Evolutionary conservation across 2,329 filamentous ascomycete genomes (phyloP).

Genomic region (Zymoseptoria brevis): DNA sequence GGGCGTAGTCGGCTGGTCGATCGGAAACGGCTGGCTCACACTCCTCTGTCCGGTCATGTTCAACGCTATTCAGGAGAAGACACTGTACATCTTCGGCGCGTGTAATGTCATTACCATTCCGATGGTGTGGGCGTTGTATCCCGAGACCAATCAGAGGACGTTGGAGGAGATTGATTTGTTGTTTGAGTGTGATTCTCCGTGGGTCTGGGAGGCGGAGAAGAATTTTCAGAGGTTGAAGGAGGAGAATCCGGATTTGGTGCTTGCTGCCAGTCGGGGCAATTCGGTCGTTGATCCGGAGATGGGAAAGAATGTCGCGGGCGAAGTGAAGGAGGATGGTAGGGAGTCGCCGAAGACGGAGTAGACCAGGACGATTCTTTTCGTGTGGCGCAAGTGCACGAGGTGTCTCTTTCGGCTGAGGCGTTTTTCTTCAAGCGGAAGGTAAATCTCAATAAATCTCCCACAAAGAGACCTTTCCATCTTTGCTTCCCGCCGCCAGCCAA

Average conservation of each 20-base stretch:
- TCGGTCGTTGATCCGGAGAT: conserved; percentile 21
- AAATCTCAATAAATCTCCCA: conserved; percentile 73
- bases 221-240: conserved; percentile 56
- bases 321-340: conserved; percentile 12
- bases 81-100: conserved; percentile 64
- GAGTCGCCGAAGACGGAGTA: conserved; percentile 9
- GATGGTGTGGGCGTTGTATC: conserved; percentile 66
- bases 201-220: conserved; percentile 59
- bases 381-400: too few relatives aligned
- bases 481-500: conserved; percentile 84
- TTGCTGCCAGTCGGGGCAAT: conserved; percentile 23
- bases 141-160: conserved; percentile 63
- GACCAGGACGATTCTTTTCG: too few relatives aligned
- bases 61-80: conserved; percentile 57
- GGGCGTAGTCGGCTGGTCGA: conserved; percentile 68
- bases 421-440: too few relatives aligned
- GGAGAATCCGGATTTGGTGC: conserved; percentile 43
- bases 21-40: conserved; percentile 58
- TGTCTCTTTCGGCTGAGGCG: too few relatives aligned
- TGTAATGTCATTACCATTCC: conserved; percentile 59
- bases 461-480: conserved; percentile 89
- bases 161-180: conserved; percentile 69
- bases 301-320: conserved; percentile 8
- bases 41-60: conserved; percentile 49
- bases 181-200: conserved; percentile 59